Conservation (phyloP, 768 basidiomycete genomes). For the Lentinus brumalis region DNA sequence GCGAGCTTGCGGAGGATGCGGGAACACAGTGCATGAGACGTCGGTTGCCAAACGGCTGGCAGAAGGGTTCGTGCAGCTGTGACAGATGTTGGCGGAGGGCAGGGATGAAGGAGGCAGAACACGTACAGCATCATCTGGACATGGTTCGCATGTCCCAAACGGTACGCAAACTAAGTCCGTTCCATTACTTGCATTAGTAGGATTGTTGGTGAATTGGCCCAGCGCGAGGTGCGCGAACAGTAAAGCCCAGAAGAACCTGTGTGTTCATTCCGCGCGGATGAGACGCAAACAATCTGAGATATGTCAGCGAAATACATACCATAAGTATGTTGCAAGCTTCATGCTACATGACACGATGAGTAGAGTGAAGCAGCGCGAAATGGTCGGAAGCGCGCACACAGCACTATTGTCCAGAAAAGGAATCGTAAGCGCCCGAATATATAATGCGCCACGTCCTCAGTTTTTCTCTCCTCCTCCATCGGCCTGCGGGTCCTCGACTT, state of each 20-base stretch:
- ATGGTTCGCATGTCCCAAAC: slow-evolving; percentile 61
- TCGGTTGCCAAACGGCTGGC: slow-evolving; percentile 94
- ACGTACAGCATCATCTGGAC: slow-evolving; percentile 56
- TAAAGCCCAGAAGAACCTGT: slow-evolving; percentile 10
- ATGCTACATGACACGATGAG: not conserved
- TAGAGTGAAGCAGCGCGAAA: not conserved
- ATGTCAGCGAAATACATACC: not conserved
- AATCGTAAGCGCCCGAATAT: not conserved
- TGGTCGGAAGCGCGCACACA: not conserved
- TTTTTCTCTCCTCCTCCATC: no score
- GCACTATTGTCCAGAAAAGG: not conserved
- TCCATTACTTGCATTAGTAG: slow-evolving; percentile 9
- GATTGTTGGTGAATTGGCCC: slow-evolving; percentile 1
- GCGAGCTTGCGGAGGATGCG: slow-evolving; percentile 1
- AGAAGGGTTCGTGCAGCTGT: slow-evolving; percentile 85
- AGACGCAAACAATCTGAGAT: not conserved
- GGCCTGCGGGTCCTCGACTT: no score
- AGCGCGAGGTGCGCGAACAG: not conserved
- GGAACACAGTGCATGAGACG: slow-evolving; percentile 82
- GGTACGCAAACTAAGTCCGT: slow-evolving; percentile 43
- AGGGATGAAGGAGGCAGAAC: no score
- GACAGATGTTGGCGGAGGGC: not conserved
- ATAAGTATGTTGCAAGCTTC: not conserved
- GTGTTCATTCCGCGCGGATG: not conserved
- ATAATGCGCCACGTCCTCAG: no score